Percentiles rank a stretch among this genome's conserved stretches.
Evolutionary conservation across 2,329 filamentous ascomycete genomes (phyloP).

Genomic region (Volutella citrinella): DNA sequence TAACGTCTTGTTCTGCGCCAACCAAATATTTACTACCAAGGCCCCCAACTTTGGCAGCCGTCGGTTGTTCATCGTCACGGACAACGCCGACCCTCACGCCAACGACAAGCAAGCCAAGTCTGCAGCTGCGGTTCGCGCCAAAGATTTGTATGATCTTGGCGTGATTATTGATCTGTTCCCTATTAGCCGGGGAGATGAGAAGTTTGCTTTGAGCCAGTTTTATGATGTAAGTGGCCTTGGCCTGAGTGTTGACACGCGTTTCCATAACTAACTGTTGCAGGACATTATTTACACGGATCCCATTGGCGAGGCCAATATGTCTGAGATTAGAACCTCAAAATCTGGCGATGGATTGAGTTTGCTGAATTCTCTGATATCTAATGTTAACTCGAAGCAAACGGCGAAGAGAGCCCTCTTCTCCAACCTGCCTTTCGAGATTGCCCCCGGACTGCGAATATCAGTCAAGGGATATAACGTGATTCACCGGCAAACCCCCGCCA

Average conservation of each 20-base stretch:
- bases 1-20: slow-evolving; percentile 89
- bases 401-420: slow-evolving; percentile 84
- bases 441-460: slow-evolving; percentile 78
- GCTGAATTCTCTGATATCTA: slow-evolving; percentile 76
- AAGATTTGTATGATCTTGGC: slow-evolving; percentile 91
- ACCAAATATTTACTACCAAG: slow-evolving; percentile 93
- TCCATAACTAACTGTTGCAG: slow-evolving; percentile 36
- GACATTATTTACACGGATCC: slow-evolving; percentile 88
- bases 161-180: slow-evolving; percentile 92
- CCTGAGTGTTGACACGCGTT: background rate
- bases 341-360: slow-evolving; percentile 74
- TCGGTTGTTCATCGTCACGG: slow-evolving; percentile 91
- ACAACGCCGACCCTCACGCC: slow-evolving; percentile 82
- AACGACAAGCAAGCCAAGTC: slow-evolving; percentile 70
- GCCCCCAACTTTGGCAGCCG: slow-evolving; percentile 92
- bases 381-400: slow-evolving; percentile 86
- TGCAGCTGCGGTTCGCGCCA: slow-evolving; percentile 80
- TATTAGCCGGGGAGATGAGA: slow-evolving; percentile 66
- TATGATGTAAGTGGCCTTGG: slow-evolving; percentile 66
- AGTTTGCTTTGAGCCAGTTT: slow-evolving; percentile 81
- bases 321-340: slow-evolving; percentile 59
- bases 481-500: slow-evolving; percentile 76
- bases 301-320: slow-evolving; percentile 59
- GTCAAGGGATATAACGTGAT: slow-evolving; percentile 91
- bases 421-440: slow-evolving; percentile 82